Evolutionary conservation across 139 green algal genomes (phyloP).

Genomic region (Chlamydomonas asymmetrica): DNA sequence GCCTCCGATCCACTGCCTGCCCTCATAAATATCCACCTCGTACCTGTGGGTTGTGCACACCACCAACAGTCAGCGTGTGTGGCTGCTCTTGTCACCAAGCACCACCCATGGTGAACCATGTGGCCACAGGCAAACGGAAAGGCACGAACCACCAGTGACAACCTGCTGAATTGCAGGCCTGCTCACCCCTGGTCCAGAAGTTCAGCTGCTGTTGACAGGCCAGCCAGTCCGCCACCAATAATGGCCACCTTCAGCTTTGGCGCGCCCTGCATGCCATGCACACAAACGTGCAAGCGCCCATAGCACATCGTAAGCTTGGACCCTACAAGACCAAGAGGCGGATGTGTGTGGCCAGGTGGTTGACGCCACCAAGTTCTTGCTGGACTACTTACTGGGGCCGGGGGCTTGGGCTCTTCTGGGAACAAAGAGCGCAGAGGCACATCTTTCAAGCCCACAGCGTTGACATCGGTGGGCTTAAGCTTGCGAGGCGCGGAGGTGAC

Average conservation of each 20-base stretch:
- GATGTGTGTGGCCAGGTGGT: background rate
- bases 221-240: constrained; percentile 82
- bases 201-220: constrained; percentile 94
- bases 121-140: background rate
- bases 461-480: constrained; percentile 15
- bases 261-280: constrained; percentile 49
- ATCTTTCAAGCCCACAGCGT: constrained; percentile 81
- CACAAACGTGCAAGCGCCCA: background rate
- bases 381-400: constrained; percentile 52
- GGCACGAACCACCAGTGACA: background rate
- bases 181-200: constrained; percentile 88
- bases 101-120: background rate
- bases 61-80: no score
- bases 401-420: constrained; percentile 66
- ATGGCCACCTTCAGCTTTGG: constrained; percentile 89
- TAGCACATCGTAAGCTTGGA: background rate
- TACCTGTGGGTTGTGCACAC: constrained; percentile 53
- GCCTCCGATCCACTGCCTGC: constrained; percentile 85
- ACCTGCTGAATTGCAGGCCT: background rate
- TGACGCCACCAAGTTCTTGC: background rate
- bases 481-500: constrained; percentile 10
- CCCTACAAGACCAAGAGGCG: background rate
- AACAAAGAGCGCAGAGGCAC: constrained; percentile 83
- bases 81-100: background rate
- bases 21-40: constrained; percentile 96